These are phyloP conservation scores for Saksenaea oblongispora DNA, from an alignment of 371 early-diverging fungal genomes.

Conservation along the genomic window DNA sequence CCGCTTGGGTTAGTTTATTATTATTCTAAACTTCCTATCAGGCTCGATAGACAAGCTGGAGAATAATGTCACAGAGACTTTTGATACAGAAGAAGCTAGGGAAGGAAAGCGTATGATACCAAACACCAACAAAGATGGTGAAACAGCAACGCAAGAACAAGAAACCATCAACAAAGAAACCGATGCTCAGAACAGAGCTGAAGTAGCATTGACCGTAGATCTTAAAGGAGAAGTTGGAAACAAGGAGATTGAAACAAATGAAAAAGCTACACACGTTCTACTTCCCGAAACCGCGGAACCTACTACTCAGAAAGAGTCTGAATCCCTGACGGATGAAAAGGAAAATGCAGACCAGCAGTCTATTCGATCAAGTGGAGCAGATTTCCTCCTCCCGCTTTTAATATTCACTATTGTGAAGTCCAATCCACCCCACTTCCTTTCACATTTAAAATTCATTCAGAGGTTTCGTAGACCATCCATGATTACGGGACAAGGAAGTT, in stretches of 20 bases:
- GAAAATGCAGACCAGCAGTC: conserved; percentile 11
- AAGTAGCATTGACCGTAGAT: too few relatives aligned
- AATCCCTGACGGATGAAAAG: neutral
- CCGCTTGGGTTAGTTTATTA: neutral
- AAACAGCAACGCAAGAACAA: neutral
- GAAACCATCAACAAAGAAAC: neutral
- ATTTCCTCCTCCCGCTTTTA: conserved; percentile 65
- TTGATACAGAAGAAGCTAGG: conserved; percentile 12
- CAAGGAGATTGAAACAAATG: neutral
- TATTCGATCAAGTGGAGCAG: conserved; percentile 47
- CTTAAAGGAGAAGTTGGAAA: too few relatives aligned
- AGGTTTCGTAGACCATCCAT: conserved; percentile 50
- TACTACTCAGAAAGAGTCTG: neutral
- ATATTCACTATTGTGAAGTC: conserved; percentile 70
- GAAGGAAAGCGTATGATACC: conserved; percentile 29
- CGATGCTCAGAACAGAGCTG: neutral
- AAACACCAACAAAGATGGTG: neutral
- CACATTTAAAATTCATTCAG: conserved; percentile 61
- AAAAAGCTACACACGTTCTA: neutral
- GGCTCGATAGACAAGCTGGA: conserved; percentile 29
- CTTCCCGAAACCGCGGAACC: neutral
- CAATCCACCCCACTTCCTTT: conserved; percentile 67
- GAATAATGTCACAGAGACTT: conserved; percentile 17
- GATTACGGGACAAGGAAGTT: conserved; percentile 50
- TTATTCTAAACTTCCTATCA: neutral